Conservation (phyloP, 805 yeast genomes). For the Candida methanosorbosa region DNA sequence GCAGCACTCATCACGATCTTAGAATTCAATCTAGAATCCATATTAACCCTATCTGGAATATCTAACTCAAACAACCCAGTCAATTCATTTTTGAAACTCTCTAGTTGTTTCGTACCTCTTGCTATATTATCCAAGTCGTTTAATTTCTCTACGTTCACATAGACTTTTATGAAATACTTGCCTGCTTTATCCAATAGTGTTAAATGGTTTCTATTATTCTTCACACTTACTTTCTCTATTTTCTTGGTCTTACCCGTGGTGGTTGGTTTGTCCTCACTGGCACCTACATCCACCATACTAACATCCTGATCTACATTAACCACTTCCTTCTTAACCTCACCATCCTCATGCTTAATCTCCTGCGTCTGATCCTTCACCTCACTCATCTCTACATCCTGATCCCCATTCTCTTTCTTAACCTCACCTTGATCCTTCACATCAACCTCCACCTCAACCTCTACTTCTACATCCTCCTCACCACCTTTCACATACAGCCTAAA, state of each 20-base stretch:
- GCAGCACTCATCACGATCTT: too few relatives aligned
- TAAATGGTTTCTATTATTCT: conserved; percentile 1
- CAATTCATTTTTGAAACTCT: conserved; percentile 55
- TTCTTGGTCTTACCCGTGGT: neutral
- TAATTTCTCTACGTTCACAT: conserved; percentile 58
- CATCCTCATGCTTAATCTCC: neutral
- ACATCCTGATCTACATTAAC: neutral
- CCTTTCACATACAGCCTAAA: conserved; percentile 36
- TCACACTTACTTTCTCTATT: too few relatives aligned
- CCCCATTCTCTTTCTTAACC: conserved; percentile 1
- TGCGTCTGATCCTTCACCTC: neutral
- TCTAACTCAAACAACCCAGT: conserved; percentile 58
- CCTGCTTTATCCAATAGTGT: conserved; percentile 40
- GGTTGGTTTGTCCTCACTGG: neutral
- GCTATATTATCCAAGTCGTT: conserved; percentile 70
- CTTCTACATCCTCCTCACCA: conserved; percentile 6
- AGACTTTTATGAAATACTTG: conserved; percentile 52
- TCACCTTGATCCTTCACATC: neutral
- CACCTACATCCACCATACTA: too few relatives aligned
- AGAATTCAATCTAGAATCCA: conserved; percentile 67
- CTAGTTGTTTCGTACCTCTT: conserved; percentile 54
- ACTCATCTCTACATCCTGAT: conserved; percentile 5
- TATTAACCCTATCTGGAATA: conserved; percentile 68
- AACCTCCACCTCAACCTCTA: too few relatives aligned
- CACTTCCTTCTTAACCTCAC: neutral